Evolutionary conservation across 2,329 filamentous ascomycete species (phyloP).

Genomic region (Fusarium subglutinans): DNA sequence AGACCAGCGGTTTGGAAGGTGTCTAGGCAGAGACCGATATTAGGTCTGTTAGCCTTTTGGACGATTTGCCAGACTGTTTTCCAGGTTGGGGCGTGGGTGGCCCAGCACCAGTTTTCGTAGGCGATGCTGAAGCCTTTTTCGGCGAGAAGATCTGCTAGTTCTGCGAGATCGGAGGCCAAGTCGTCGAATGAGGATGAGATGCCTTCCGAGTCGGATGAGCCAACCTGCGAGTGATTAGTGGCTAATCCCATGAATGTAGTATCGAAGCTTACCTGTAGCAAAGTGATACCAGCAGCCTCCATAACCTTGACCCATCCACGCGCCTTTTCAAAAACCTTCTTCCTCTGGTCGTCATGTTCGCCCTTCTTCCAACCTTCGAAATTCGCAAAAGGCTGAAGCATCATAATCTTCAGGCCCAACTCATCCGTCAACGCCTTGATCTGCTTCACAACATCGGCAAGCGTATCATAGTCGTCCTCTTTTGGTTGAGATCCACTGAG

Average conservation of each 20-base stretch:
- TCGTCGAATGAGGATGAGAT: conserved; percentile 60
- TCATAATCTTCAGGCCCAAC: conserved; percentile 68
- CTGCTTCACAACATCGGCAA: conserved; percentile 63
- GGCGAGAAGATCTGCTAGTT: conserved; percentile 70
- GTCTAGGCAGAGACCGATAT: conserved; percentile 79
- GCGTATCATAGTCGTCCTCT: conserved; percentile 66
- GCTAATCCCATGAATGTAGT: accelerated
- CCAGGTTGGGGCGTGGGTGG: conserved; percentile 75
- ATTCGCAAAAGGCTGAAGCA: conserved; percentile 79
- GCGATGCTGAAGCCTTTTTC: conserved; percentile 68
- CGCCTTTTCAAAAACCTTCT: conserved; percentile 70
- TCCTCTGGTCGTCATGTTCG: conserved; percentile 59
- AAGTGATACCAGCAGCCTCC: conserved; percentile 73
- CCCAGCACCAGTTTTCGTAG: conserved; percentile 88
- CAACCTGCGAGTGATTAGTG: neutral
- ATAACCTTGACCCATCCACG: conserved; percentile 77
- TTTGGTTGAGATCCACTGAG: conserved; percentile 61
- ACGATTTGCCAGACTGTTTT: conserved; percentile 76
- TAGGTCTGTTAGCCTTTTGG: conserved; percentile 66
- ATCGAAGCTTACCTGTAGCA: conserved; percentile 66
- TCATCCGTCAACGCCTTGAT: conserved; percentile 65
- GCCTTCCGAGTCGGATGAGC: conserved; percentile 69
- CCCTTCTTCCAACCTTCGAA: conserved; percentile 77
- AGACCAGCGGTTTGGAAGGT: conserved; percentile 79
- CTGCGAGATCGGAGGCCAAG: conserved; percentile 68